These are phyloP conservation scores for Colletotrichum australisinense DNA, from an alignment of 2,329 filamentous ascomycete species.

Conservation along the genomic window DNA sequence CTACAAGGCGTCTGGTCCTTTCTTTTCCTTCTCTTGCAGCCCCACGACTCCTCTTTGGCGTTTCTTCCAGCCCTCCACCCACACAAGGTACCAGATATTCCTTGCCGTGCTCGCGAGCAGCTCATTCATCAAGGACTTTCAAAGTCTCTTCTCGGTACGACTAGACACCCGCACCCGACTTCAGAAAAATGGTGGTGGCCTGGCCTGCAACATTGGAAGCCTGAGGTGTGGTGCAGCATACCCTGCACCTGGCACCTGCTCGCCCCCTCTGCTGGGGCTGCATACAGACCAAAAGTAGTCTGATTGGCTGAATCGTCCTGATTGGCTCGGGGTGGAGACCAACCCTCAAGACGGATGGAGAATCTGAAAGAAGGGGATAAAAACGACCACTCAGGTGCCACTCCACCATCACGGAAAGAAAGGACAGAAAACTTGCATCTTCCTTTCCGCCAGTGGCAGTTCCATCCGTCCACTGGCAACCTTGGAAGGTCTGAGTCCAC, in stretches of 20 bases:
- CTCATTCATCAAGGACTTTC: no score
- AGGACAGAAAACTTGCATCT: slow-evolving; percentile 9
- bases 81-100: neutral
- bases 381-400: slow-evolving; percentile 33
- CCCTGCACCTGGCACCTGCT: neutral
- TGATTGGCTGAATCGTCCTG: neutral
- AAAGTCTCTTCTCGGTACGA: no score
- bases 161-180: neutral
- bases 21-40: neutral
- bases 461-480: no score
- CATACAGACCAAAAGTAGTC: neutral
- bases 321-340: neutral
- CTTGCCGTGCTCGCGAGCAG: no score
- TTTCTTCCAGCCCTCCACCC: neutral
- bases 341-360: neutral
- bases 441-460: slow-evolving; percentile 19
- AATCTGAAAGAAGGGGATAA: neutral
- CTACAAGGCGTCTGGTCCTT: neutral
- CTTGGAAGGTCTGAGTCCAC: neutral
- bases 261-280: neutral
- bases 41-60: neutral
- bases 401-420: slow-evolving; percentile 22
- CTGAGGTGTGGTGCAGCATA: neutral
- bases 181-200: neutral
- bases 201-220: neutral